Percentiles rank a stretch among this genome's conserved stretches.
phyloP scores from a whole-genome alignment of 148 eudicot genomes.

The Vaccinium darrowii region DNA sequence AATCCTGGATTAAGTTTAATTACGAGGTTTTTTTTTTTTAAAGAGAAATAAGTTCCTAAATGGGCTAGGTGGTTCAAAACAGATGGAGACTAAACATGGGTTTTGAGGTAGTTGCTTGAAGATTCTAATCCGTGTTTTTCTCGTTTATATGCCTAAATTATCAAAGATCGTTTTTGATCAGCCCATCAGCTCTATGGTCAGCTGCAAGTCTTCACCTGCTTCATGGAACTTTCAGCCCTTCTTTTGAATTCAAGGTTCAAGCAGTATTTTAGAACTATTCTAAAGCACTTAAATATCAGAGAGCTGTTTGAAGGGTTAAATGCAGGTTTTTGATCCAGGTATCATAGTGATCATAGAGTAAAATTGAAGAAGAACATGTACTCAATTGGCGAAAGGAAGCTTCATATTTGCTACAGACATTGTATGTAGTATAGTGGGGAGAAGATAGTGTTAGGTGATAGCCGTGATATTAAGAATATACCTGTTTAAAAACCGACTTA shows the following conservation, averaged over 20 bases:
- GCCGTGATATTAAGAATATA: too few relatives aligned
- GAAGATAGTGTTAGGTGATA: not conserved
- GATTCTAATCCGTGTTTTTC: not conserved
- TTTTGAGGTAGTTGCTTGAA: not conserved
- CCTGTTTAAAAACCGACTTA: too few relatives aligned
- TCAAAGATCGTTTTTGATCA: not conserved
- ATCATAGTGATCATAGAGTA: not conserved
- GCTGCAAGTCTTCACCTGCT: conserved; percentile 2
- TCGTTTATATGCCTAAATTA: not conserved
- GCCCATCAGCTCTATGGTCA: not conserved
- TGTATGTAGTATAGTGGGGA: not conserved
- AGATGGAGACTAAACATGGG: not conserved
- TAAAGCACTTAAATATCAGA: not conserved
- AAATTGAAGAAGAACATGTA: not conserved
- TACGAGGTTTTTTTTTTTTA: too few relatives aligned
- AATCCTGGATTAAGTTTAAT: not conserved
- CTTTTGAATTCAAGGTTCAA: not conserved
- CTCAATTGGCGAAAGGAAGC: not conserved
- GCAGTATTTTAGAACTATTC: too few relatives aligned
- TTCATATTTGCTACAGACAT: not conserved
- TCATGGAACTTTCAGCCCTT: not conserved
- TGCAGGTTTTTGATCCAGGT: not conserved
- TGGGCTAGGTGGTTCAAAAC: not conserved
- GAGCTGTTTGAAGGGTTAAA: not conserved
- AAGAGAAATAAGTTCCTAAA: not conserved